Evolutionary conservation across 371 early-diverging fungal genomes (phyloP).

Genomic region (Haplosporangium sp.): DNA sequence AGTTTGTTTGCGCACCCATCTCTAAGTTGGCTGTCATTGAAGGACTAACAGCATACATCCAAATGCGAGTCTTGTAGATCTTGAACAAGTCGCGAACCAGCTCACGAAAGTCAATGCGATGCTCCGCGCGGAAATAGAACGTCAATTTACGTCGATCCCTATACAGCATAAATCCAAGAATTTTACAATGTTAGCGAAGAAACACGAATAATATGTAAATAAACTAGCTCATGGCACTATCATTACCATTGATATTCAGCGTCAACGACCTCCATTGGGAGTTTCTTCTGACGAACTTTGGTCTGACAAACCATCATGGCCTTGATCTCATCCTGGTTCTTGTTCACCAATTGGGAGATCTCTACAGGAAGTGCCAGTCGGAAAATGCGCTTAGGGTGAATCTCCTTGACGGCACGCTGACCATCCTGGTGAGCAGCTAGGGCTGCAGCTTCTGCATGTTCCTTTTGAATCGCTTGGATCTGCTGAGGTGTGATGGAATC

Average conservation of each 20-base stretch:
- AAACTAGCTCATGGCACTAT: no score
- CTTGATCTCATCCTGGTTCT: conserved; percentile 89
- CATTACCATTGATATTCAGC: conserved; percentile 96
- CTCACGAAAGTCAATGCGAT: conserved; percentile 98
- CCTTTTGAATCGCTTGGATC: conserved; percentile 65
- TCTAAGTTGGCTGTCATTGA: conserved; percentile 16
- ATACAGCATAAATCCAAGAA: not conserved
- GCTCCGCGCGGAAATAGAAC: conserved; percentile 95
- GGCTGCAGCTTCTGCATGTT: conserved; percentile 54
- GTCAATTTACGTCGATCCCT: conserved; percentile 97
- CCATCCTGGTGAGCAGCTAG: conserved; percentile 39
- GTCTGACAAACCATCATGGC: conserved; percentile 87
- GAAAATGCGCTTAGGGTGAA: conserved; percentile 89
- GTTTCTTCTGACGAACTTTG: conserved; percentile 86
- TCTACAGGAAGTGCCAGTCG: conserved; percentile 86
- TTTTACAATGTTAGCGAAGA: not conserved
- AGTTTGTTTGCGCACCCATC: conserved; percentile 2
- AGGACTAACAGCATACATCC: conserved; percentile 87
- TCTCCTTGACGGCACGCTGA: conserved; percentile 67
- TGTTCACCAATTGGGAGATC: conserved; percentile 74
- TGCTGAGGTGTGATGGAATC: conserved; percentile 68
- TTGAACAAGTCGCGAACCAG: conserved; percentile 98
- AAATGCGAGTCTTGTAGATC: conserved; percentile 98
- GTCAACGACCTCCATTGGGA: conserved; percentile 95
- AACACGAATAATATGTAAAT: not conserved